Conservation (phyloP, 352 stramenopile genomes). For the Plasmopara halstedii region DNA sequence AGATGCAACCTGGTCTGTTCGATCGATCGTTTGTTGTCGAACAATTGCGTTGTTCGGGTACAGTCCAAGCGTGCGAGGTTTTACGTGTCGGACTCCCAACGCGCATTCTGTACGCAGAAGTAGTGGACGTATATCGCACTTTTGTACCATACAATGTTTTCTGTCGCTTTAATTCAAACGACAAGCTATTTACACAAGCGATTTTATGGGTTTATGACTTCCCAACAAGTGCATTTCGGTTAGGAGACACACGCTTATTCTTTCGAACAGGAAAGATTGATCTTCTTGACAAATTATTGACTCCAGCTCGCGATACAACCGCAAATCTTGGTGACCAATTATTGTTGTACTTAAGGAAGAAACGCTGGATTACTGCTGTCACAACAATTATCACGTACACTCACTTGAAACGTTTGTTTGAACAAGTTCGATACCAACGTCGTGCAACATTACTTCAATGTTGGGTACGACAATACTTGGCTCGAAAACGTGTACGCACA, state of each 20-base stretch:
- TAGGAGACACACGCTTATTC: conserved; percentile 76
- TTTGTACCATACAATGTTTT: conserved; percentile 58
- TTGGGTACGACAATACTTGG: conserved; percentile 64
- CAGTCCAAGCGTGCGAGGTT: conserved; percentile 73
- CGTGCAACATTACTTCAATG: conserved; percentile 76
- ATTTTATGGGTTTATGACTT: conserved; percentile 77
- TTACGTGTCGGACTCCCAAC: conserved; percentile 75
- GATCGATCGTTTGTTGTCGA: conserved; percentile 72
- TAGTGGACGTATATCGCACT: conserved; percentile 76
- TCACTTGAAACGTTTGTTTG: conserved; percentile 60
- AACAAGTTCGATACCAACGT: conserved; percentile 57
- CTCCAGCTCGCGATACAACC: conserved; percentile 30
- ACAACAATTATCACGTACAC: conserved; percentile 72
- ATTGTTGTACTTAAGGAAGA: conserved; percentile 63
- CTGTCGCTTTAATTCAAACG: conserved; percentile 68
- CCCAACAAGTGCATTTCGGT: conserved; percentile 59
- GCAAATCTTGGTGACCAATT: conserved; percentile 29
- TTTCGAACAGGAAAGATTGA: conserved; percentile 85
- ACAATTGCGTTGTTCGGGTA: conserved; percentile 65
- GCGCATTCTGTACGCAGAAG: conserved; percentile 79
- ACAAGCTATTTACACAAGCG: conserved; percentile 81
- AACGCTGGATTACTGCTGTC: conserved; percentile 64
- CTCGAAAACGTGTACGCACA: conserved; percentile 58
- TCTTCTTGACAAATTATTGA: conserved; percentile 68
- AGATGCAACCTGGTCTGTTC: conserved; percentile 84